phyloP scores from a whole-genome alignment of 192 early-diverging fungal genomes.

The Chytriomyces sp. region DNA sequence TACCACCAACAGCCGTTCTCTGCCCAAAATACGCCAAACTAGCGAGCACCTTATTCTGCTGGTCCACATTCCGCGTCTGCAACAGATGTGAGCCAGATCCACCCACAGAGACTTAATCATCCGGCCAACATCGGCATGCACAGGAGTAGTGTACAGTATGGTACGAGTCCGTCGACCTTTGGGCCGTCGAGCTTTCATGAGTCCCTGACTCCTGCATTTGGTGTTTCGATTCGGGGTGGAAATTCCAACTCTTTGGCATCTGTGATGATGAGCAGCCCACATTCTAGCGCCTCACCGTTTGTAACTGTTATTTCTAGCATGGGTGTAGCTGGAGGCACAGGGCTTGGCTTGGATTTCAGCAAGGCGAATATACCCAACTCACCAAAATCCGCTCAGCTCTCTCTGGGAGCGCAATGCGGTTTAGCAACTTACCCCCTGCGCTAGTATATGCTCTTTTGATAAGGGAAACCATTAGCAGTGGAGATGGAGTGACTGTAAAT shows the following conservation, averaged over 20 bases:
- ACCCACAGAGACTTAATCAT: conserved; percentile 19
- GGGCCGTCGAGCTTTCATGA: not conserved
- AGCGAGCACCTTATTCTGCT: not conserved
- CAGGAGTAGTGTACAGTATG: conserved; percentile 17
- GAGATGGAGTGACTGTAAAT: not conserved
- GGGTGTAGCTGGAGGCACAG: not conserved
- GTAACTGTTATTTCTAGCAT: not conserved
- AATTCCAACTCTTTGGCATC: not conserved
- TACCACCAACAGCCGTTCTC: not conserved
- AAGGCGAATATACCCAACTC: conserved; percentile 3
- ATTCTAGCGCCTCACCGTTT: not conserved
- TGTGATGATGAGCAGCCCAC: not conserved
- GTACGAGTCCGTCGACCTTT: conserved; percentile 4
- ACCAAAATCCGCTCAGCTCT: not conserved
- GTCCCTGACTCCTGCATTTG: not conserved
- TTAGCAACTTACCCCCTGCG: not conserved
- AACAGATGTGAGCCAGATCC: conserved; percentile 3
- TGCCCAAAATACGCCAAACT: not conserved
- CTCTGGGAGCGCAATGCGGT: not conserved
- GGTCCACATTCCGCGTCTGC: not conserved
- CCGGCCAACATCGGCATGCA: conserved; percentile 18
- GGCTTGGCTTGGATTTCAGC: not conserved
- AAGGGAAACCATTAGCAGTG: not conserved
- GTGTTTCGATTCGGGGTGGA: not conserved
- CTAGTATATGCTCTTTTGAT: not conserved